Evolutionary conservation across 2,329 filamentous ascomycete species (phyloP).

Genomic region (Ceratocystis huliohia): DNA sequence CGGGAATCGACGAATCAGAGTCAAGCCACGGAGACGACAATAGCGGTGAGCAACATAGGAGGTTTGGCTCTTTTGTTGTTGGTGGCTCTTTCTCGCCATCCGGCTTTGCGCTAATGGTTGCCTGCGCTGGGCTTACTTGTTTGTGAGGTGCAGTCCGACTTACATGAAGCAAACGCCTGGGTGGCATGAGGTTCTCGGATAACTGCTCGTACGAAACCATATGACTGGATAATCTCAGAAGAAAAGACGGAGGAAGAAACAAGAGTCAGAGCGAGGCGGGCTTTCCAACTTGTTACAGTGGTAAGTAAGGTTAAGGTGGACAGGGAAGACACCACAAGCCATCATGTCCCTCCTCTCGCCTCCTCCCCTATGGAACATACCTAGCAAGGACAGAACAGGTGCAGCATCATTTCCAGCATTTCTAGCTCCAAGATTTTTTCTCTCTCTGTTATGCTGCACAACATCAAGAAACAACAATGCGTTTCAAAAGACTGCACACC

Average conservation of each 20-base stretch:
- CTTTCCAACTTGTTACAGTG: not conserved
- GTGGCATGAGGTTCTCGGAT: not conserved
- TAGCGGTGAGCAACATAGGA: not conserved
- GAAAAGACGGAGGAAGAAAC: not conserved
- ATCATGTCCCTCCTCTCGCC: not conserved
- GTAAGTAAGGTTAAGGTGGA: not conserved
- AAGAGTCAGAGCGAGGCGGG: not conserved
- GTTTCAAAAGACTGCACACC: slow-evolving; percentile 6
- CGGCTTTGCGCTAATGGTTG: not conserved
- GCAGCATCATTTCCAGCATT: not conserved
- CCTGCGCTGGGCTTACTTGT: not conserved
- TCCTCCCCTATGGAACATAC: too few relatives aligned
- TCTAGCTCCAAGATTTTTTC: not conserved
- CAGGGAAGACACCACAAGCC: not conserved
- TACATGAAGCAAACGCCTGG: not conserved
- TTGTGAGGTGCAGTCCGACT: slow-evolving; percentile 1
- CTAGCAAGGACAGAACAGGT: not conserved
- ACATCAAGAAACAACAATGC: not conserved
- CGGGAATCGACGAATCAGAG: not conserved
- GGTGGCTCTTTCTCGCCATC: not conserved
- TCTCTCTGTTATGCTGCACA: not conserved
- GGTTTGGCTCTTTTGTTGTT: not conserved
- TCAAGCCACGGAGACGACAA: not conserved
- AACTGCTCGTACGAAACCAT: not conserved
- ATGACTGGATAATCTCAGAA: not conserved